Evolutionary conservation across 371 early-diverging fungal species (phyloP).

Genomic region (Mortierella sp.): DNA sequence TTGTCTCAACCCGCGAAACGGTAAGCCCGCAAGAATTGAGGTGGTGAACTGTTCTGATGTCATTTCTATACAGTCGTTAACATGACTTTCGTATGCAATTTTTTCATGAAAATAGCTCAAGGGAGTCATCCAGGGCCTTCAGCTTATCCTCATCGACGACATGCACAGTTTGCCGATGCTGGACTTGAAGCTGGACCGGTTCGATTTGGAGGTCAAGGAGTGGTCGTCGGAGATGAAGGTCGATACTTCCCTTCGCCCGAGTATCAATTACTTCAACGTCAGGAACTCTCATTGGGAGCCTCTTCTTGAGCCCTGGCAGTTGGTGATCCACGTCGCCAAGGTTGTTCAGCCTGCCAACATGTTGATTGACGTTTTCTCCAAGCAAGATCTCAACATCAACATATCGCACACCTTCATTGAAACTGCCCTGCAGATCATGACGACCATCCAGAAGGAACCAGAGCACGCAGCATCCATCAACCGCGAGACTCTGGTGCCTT

Average conservation of each 20-base stretch:
- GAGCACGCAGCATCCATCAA: slow-evolving; percentile 51
- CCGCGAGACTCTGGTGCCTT: slow-evolving; percentile 76
- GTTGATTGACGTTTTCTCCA: slow-evolving; percentile 78
- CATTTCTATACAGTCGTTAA: not conserved
- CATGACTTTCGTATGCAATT: not conserved
- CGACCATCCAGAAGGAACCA: slow-evolving; percentile 69
- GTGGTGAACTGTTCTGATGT: no score
- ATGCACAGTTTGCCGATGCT: slow-evolving; percentile 92
- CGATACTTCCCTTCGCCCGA: slow-evolving; percentile 77
- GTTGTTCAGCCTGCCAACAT: slow-evolving; percentile 56
- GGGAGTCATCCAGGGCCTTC: slow-evolving; percentile 79
- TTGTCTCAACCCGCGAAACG: slow-evolving; percentile 65
- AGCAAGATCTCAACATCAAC: slow-evolving; percentile 89
- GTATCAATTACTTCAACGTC: slow-evolving; percentile 93
- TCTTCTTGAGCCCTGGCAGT: slow-evolving; percentile 92
- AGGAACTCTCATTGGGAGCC: slow-evolving; percentile 99
- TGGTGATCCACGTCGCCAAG: slow-evolving; percentile 66
- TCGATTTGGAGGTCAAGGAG: slow-evolving; percentile 84
- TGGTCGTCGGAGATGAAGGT: slow-evolving; percentile 90
- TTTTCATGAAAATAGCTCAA: slow-evolving; percentile 55
- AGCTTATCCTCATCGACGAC: slow-evolving; percentile 93
- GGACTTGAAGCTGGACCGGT: slow-evolving; percentile 85
- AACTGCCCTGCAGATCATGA: slow-evolving; percentile 77
- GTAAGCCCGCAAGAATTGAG: slow-evolving; percentile 36
- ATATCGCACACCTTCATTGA: slow-evolving; percentile 91